These are phyloP conservation scores for Taphrina pruni DNA, from an alignment of 1,139 yeast genomes.

Conservation along the genomic window DNA sequence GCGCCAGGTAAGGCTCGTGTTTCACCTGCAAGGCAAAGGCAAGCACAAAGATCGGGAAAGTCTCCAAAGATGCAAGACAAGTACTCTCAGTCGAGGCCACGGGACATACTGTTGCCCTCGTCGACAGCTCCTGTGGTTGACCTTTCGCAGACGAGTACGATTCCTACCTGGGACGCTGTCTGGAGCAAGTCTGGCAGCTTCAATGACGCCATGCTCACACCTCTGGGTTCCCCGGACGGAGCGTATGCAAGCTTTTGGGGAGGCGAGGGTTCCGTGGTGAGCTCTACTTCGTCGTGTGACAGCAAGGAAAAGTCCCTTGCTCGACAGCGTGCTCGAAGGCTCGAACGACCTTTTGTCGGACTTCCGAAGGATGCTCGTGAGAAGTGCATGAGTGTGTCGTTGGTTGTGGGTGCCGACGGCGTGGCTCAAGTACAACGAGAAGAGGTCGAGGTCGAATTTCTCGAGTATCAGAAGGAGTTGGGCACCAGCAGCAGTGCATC, in stretches of 20 bases:
- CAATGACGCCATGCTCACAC: slow-evolving; percentile 17
- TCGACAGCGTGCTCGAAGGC: not conserved
- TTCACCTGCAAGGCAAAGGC: not conserved
- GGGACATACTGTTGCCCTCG: slow-evolving; percentile 6
- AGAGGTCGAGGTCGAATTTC: slow-evolving; percentile 28
- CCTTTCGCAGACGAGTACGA: not conserved
- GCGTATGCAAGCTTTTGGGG: slow-evolving; percentile 12
- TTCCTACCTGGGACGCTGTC: not conserved
- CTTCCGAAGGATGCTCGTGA: slow-evolving; percentile 9
- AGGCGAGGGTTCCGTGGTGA: slow-evolving; percentile 23
- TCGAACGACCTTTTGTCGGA: slow-evolving; percentile 20
- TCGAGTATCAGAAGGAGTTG: slow-evolving; percentile 16
- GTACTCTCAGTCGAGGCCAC: slow-evolving; percentile 6
- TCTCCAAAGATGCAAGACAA: not conserved
- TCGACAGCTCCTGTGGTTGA: not conserved
- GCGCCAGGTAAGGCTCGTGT: not conserved
- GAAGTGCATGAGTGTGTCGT: slow-evolving; percentile 29
- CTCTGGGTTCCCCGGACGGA: slow-evolving; percentile 8
- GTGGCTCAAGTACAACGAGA: slow-evolving; percentile 25
- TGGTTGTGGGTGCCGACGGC: slow-evolving; percentile 32
- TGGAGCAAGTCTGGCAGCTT: slow-evolving; percentile 14
- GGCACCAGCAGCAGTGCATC: not conserved
- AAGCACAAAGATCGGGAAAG: not conserved
- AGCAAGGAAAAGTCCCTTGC: slow-evolving; percentile 1
- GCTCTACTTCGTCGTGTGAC: slow-evolving; percentile 26